A percentile compares a stretch with the other conserved stretches of the same genome.
phyloP scores from a whole-genome alignment of 768 basidiomycete genomes.

The Pholiota molesta region DNA sequence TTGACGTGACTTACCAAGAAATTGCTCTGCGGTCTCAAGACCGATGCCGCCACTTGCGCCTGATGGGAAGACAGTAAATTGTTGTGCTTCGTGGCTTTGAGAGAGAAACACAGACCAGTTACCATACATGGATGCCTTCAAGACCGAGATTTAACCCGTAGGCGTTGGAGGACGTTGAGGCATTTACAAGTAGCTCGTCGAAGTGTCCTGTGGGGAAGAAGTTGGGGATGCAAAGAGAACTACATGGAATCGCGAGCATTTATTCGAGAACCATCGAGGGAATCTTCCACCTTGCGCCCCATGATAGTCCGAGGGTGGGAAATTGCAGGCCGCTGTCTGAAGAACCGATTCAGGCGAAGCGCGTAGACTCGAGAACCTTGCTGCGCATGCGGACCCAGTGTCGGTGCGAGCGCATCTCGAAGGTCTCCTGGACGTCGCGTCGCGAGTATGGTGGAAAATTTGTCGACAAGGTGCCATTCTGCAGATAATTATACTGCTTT shows the following conservation, averaged over 20 bases:
- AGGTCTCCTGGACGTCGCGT: neutral
- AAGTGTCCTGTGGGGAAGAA: neutral
- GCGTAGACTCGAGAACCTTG: slow-evolving; percentile 1
- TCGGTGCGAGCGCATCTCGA: neutral
- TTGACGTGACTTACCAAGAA: slow-evolving; percentile 46
- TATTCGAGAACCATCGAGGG: slow-evolving; percentile 12
- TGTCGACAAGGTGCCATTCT: neutral
- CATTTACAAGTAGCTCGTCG: neutral
- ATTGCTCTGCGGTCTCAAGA: slow-evolving; percentile 58
- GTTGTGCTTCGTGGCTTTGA: neutral
- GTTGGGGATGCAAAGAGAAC: neutral
- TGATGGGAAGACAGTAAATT: slow-evolving; percentile 20
- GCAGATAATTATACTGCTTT: neutral
- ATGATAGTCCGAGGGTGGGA: slow-evolving; percentile 10
- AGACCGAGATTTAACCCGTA: slow-evolving; percentile 54
- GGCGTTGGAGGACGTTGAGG: slow-evolving; percentile 13
- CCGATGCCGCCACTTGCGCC: slow-evolving; percentile 82
- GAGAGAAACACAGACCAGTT: slow-evolving; percentile 48
- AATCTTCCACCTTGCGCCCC: slow-evolving; percentile 1
- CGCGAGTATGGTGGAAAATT: neutral
- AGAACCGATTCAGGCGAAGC: slow-evolving; percentile 3
- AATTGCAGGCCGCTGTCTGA: slow-evolving; percentile 5
- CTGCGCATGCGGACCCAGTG: slow-evolving; percentile 6
- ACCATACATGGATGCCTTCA: slow-evolving; percentile 62
- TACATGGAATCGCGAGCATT: neutral